Evolutionary conservation across 164 flowering plant genomes (phyloP).

Genomic region (Protea cynaroides): DNA sequence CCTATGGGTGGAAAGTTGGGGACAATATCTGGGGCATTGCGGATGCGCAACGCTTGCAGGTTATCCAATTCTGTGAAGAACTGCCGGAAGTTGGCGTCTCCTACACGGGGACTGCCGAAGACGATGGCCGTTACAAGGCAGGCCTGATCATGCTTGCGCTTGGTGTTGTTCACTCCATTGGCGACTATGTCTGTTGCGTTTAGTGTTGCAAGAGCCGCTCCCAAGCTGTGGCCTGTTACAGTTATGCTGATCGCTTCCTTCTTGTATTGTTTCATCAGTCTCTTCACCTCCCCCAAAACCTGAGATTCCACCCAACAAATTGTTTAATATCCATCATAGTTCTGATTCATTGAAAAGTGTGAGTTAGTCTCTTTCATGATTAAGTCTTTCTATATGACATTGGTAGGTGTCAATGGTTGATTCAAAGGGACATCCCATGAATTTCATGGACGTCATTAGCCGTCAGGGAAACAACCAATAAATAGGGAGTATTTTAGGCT

Average conservation of each 20-base stretch:
- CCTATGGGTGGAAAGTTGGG: slow-evolving; percentile 63
- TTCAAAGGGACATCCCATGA: no score
- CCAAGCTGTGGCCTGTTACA: slow-evolving; percentile 64
- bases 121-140: slow-evolving; percentile 53
- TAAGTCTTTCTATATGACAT: no score
- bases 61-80: slow-evolving; percentile 23
- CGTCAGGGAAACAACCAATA: no score
- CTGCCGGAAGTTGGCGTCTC: slow-evolving; percentile 42
- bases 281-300: slow-evolving; percentile 59
- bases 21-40: slow-evolving; percentile 53
- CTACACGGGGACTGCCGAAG: slow-evolving; percentile 72
- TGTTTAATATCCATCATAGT: no score
- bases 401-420: no score
- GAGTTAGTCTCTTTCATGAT: no score
- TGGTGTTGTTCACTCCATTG: slow-evolving; percentile 41
- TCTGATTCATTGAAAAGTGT: no score
- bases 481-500: no score
- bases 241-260: slow-evolving; percentile 49
- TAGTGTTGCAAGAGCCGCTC: slow-evolving; percentile 69
- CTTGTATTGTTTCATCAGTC: slow-evolving; percentile 44
- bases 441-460: no score
- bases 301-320: slow-evolving; percentile 11
- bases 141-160: slow-evolving; percentile 14
- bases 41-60: slow-evolving; percentile 36
- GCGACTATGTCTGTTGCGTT: no score